A percentile compares a stretch with the other conserved stretches of the same genome.
Conservation (phyloP, 371 early-diverging fungal species). For the Batkoa obscura region DNA sequence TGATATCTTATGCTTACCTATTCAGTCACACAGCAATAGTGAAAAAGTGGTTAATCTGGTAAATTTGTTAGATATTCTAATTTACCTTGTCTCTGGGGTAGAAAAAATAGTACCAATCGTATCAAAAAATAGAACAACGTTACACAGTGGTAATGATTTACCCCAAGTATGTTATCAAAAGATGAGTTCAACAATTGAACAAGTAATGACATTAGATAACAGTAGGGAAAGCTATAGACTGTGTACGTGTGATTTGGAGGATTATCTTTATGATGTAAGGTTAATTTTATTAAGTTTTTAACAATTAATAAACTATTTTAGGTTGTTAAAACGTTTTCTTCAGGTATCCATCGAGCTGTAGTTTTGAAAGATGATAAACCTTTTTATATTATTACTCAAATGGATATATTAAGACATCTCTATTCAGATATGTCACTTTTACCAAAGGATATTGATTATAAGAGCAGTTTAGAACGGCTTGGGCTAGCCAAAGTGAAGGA, state of each 20-base stretch:
- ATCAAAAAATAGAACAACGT: too few species aligned
- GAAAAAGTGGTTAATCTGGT: constrained; percentile 29
- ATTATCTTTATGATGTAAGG: not conserved
- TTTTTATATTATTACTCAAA: not conserved
- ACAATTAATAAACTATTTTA: not conserved
- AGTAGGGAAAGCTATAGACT: constrained; percentile 30
- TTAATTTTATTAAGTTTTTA: too few species aligned
- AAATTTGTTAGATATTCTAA: constrained; percentile 27
- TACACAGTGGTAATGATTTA: not conserved
- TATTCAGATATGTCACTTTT: not conserved
- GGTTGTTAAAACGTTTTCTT: not conserved
- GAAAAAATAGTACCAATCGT: not conserved
- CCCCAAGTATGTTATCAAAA: constrained; percentile 4
- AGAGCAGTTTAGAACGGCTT: not conserved
- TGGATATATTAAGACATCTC: constrained; percentile 3
- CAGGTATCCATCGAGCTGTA: constrained; percentile 4
- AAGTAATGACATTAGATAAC: constrained; percentile 28
- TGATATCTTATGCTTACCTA: constrained; percentile 30
- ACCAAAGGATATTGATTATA: not conserved
- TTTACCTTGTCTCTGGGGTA: constrained; percentile 16
- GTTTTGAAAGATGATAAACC: not conserved
- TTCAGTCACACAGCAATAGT: constrained; percentile 25
- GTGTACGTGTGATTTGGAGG: not conserved
- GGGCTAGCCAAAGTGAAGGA: not conserved
- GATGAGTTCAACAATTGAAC: constrained; percentile 23